These are phyloP conservation scores for Blastocystis sp. DNA, from an alignment of 352 stramenopile genomes.

Conservation along the genomic window DNA sequence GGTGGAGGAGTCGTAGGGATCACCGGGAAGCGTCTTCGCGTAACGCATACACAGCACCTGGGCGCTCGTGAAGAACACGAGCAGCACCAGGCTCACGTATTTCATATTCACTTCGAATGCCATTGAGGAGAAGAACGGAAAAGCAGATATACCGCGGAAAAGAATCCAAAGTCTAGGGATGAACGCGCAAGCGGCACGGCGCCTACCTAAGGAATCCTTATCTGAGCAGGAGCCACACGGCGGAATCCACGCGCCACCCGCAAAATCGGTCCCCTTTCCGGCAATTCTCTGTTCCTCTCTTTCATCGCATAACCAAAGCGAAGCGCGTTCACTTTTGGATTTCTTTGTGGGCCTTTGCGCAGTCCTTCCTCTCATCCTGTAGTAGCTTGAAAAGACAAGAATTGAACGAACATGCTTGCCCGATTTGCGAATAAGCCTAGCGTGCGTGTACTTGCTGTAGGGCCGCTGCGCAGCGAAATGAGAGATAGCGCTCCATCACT, in stretches of 20 bases:
- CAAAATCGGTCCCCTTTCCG: too few relatives aligned
- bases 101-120: slow-evolving; percentile 70
- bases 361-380: neutral
- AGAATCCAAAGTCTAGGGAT: too few relatives aligned
- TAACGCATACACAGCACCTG: slow-evolving; percentile 75
- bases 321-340: neutral
- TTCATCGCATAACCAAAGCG: neutral
- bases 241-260: too few relatives aligned
- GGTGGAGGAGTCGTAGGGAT: slow-evolving; percentile 80
- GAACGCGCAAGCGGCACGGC: too few relatives aligned
- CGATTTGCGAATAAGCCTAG: neutral
- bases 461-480: neutral
- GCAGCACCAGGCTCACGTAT: slow-evolving; percentile 72
- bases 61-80: slow-evolving; percentile 75
- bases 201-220: too few relatives aligned
- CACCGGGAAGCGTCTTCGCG: slow-evolving; percentile 71
- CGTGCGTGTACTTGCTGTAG: neutral
- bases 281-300: neutral
- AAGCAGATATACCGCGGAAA: too few relatives aligned
- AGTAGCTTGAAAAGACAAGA: neutral
- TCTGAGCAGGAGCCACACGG: too few relatives aligned
- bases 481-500: slow-evolving; percentile 2
- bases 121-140: neutral
- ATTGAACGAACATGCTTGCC: neutral
- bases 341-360: neutral